These are phyloP conservation scores for Geranium incanum DNA, from an alignment of 441 rosid genomes.

Conservation along the genomic window DNA sequence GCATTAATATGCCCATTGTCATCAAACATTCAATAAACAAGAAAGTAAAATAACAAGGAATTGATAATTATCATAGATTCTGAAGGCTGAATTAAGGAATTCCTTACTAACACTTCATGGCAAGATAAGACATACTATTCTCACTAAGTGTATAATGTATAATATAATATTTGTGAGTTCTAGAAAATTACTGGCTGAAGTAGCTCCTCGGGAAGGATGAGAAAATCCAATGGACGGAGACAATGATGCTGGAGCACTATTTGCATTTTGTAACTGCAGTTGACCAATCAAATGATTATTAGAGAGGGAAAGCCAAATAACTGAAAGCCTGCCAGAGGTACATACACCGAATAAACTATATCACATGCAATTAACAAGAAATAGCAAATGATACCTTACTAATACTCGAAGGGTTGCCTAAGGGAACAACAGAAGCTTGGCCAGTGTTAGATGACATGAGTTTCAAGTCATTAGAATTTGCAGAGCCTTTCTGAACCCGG, in stretches of 20 bases:
- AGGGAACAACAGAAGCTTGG: conserved; percentile 35
- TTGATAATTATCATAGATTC: neutral
- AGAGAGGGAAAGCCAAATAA: neutral
- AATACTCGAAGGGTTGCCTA: conserved; percentile 42
- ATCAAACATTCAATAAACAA: neutral
- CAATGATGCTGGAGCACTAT: conserved; percentile 37
- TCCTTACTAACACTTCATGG: conserved; percentile 5
- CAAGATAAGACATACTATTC: neutral
- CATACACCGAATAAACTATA: neutral
- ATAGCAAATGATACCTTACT: conserved; percentile 43
- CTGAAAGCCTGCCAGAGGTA: conserved; percentile 6
- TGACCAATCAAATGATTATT: conserved; percentile 12
- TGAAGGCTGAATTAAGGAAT: conserved; percentile 1
- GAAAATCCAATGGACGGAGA: conserved; percentile 53
- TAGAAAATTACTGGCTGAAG: conserved; percentile 68
- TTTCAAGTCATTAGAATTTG: conserved; percentile 43
- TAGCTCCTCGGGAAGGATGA: conserved; percentile 60
- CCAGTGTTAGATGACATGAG: conserved; percentile 35
- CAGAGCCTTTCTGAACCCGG: conserved; percentile 41
- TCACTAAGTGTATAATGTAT: neutral
- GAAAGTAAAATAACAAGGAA: neutral
- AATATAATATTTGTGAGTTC: conserved; percentile 13
- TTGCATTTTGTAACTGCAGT: conserved; percentile 35
- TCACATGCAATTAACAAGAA: conserved; percentile 6
- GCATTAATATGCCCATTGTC: neutral